Evolutionary conservation across 129 eudicot species (phyloP), one percentile per base, ranked within the genome.

Genomic region (Flaveria bidentis): DNA sequence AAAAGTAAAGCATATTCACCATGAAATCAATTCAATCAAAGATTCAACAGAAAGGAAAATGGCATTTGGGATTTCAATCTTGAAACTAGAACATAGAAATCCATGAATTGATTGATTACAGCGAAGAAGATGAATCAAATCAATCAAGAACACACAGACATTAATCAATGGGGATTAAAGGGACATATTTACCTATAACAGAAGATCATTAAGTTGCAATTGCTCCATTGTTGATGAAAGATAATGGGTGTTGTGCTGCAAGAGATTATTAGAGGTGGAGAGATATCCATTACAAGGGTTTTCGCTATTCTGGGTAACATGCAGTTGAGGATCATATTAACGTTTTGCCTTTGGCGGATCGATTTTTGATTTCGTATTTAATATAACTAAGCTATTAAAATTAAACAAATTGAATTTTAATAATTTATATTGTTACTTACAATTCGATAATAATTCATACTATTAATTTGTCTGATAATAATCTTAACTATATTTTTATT

Each of bases 271-370:
- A 72, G 73, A 72, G 73, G 78, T 49, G 39, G 77, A 66, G 45
- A 50, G 18, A 72, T 47, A 28, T 49, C 67, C 30, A 62, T 62
- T 79, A 36, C 33, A 56, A 17, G 73, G 70, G 82, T 71, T 79
- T 72, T 79, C 42, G 62, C 78, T 71, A 79, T 71, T 71, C 72
- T 79, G 47, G 78, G 82, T 61, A 79, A 79, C 17, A 30, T 57
- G 22, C 49, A 51, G 73, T 72, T 79, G 56, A 63, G 83, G 82
- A 71, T 79, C 67, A 51, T 17, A 55, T 55, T 7, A 17, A 55
- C 12, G 26, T 17, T 55, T 55, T 55, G 62, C 26, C 2, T 36
- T 55, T 55, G 62, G 62, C 62, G 62, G 62, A 23, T 52, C 2
- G 1, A 52, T 52, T 52, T 16, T 52, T 36, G 41, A 36, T 36